Evolutionary conservation across 441 rosid genomes (phyloP).

Genomic region (Geranium incanum): DNA sequence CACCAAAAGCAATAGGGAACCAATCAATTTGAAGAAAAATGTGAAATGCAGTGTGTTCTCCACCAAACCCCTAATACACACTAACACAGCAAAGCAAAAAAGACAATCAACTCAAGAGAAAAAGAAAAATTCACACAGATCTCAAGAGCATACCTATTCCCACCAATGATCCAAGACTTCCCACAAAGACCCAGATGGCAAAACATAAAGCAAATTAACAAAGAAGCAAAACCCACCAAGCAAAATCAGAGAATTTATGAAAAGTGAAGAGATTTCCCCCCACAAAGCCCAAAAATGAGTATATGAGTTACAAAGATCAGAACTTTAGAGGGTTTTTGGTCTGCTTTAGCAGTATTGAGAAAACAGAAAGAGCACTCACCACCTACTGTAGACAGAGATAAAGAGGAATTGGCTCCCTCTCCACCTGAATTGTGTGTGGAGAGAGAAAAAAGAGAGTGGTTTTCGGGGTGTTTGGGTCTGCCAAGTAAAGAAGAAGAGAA

Average conservation of each 20-base stretch:
- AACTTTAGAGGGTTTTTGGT: slow-evolving; percentile 23
- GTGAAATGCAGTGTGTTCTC: slow-evolving; percentile 7
- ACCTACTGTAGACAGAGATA: slow-evolving; percentile 26
- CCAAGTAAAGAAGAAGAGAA: slow-evolving; percentile 27
- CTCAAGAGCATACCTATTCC: slow-evolving; percentile 32
- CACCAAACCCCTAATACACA: slow-evolving; percentile 1
- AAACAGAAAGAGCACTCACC: slow-evolving; percentile 27
- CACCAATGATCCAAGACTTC: slow-evolving; percentile 32
- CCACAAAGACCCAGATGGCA: slow-evolving; percentile 33
- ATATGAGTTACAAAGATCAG: slow-evolving; percentile 26
- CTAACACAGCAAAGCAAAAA: background rate
- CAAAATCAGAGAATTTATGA: slow-evolving; percentile 23
- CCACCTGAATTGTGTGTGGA: slow-evolving; percentile 24
- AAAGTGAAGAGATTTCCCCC: slow-evolving; percentile 22
- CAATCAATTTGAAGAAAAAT: slow-evolving; percentile 21
- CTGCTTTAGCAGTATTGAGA: slow-evolving; percentile 28
- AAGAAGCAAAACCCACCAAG: slow-evolving; percentile 27
- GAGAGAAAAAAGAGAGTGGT: slow-evolving; percentile 12
- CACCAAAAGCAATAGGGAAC: slow-evolving; percentile 8
- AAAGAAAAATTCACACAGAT: slow-evolving; percentile 26
- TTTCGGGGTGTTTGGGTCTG: slow-evolving; percentile 33
- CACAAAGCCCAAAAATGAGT: slow-evolving; percentile 13
- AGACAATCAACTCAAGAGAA: slow-evolving; percentile 23
- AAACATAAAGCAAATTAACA: slow-evolving; percentile 25
- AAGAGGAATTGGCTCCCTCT: slow-evolving; percentile 22